These are phyloP conservation scores for Penicillium digitatum DNA, from an alignment of 2,329 filamentous ascomycete genomes.

Conservation along the genomic window DNA sequence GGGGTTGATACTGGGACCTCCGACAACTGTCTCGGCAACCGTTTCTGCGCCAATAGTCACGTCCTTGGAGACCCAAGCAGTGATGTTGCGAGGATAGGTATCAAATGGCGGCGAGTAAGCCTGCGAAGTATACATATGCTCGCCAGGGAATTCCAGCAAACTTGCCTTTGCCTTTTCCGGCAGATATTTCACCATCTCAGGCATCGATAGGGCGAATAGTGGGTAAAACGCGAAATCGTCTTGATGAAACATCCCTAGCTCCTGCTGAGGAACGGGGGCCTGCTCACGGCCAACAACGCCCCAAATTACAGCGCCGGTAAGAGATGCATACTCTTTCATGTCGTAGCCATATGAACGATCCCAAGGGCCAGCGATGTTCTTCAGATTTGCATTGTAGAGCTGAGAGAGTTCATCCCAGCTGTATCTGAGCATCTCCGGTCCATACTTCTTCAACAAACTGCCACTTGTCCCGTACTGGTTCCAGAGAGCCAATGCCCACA, in stretches of 20 bases:
- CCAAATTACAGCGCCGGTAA: conserved; percentile 59
- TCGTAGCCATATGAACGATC: conserved; percentile 62
- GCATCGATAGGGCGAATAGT: conserved; percentile 48
- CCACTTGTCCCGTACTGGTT: conserved; percentile 55
- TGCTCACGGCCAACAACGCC: conserved; percentile 37
- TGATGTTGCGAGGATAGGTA: conserved; percentile 54
- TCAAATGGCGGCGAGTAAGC: conserved; percentile 60
- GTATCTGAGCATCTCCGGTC: conserved; percentile 49
- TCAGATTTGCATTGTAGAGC: conserved; percentile 57
- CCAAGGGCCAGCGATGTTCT: conserved; percentile 62
- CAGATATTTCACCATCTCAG: conserved; percentile 30
- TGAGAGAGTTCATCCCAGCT: conserved; percentile 53
- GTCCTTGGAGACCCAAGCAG: conserved; percentile 54
- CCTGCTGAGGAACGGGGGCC: conserved; percentile 30
- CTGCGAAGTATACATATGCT: conserved; percentile 51
- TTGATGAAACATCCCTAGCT: conserved; percentile 55
- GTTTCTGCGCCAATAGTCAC: conserved; percentile 60
- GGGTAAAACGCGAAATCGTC: conserved; percentile 58
- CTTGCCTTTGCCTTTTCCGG: conserved; percentile 49
- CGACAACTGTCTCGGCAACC: conserved; percentile 54
- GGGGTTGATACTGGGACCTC: conserved; percentile 52
- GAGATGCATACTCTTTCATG: conserved; percentile 59
- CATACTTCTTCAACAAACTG: conserved; percentile 53
- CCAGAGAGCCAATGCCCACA: conserved; percentile 58
- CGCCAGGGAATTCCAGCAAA: conserved; percentile 50